Conservation (phyloP, 257 asterid genomes). For the Solanum pinnatisectum region DNA sequence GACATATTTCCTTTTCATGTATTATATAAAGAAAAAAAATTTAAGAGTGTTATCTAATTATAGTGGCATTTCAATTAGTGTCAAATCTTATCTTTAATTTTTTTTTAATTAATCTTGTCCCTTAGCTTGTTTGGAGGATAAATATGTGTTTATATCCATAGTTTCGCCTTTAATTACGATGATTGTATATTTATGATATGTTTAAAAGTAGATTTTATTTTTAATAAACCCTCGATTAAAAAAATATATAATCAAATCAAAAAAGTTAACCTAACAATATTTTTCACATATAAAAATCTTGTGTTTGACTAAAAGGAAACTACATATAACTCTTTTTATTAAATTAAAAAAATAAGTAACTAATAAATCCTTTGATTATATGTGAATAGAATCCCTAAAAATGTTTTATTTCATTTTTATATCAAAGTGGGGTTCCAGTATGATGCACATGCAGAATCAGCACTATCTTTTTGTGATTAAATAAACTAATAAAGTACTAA, state of each 20-base stretch:
- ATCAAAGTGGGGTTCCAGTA: neutral
- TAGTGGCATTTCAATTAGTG: neutral
- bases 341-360: neutral
- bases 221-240: too few relatives aligned
- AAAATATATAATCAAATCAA: too few relatives aligned
- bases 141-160: neutral
- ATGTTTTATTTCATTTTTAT: neutral
- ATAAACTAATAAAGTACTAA: neutral
- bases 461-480: neutral
- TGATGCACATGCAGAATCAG: neutral
- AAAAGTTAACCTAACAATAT: neutral
- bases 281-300: neutral
- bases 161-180: neutral
- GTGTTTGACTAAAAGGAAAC: neutral
- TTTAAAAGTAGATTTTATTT: too few relatives aligned
- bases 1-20: neutral
- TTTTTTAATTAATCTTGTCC: neutral
- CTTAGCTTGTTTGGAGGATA: neutral
- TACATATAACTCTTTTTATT: neutral
- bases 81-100: neutral
- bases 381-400: neutral
- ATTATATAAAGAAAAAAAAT: neutral
- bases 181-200: neutral
- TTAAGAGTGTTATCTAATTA: neutral
- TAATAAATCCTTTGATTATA: neutral